phyloP scores from a whole-genome alignment of 768 basidiomycete genomes.

The Boletales sp. region DNA sequence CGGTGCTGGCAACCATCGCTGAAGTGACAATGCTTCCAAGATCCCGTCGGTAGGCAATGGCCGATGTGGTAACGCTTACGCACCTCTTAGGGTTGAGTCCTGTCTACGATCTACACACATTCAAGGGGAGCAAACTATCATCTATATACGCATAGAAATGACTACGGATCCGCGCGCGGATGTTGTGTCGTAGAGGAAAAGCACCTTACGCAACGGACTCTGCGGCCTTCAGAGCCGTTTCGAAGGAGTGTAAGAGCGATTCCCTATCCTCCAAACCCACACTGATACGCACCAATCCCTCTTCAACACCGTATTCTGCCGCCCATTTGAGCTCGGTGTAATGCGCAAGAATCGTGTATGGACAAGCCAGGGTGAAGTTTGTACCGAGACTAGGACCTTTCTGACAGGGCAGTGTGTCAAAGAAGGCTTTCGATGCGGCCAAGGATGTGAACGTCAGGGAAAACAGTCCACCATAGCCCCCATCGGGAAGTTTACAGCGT shows the following conservation, averaged over 20 bases:
- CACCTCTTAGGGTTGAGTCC: no score
- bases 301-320: conserved; percentile 78
- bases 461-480: conserved; percentile 84
- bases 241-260: conserved; percentile 55
- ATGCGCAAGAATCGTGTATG: conserved; percentile 91
- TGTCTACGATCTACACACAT: no score
- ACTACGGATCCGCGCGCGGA: no score
- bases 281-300: conserved; percentile 79
- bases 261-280: conserved; percentile 83
- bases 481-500: conserved; percentile 52
- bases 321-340: conserved; percentile 92
- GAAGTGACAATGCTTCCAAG: no score
- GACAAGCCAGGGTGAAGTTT: conserved; percentile 93
- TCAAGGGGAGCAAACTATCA: no score
- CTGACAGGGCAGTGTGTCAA: conserved; percentile 73
- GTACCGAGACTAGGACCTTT: conserved; percentile 95
- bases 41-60: no score
- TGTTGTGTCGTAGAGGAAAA: background rate
- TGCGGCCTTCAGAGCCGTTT: conserved; percentile 67
- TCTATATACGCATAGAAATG: no score
- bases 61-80: no score
- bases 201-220: conserved; percentile 37
- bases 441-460: conserved; percentile 76
- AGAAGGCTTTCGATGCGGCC: conserved; percentile 73
- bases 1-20: no score